Evolutionary conservation across 768 basidiomycete species (phyloP).

Genomic region (Termitomyces sp.): DNA sequence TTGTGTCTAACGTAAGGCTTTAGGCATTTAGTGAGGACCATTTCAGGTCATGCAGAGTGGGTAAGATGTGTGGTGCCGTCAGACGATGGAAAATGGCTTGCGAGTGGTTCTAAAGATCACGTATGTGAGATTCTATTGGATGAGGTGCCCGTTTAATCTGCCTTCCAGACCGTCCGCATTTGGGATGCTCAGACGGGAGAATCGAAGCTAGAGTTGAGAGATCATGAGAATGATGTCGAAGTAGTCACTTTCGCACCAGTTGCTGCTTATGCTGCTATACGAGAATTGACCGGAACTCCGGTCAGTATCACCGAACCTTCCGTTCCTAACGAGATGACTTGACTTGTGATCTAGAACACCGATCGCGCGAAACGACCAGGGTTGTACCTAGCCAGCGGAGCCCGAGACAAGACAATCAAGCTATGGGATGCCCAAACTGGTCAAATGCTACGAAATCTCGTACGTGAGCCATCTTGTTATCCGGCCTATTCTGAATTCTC

Average conservation of each 20-base stretch:
- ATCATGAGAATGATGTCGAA: conserved; percentile 86
- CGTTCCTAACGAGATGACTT: conserved; percentile 6
- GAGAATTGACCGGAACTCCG: conserved; percentile 69
- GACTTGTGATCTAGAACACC: conserved; percentile 33
- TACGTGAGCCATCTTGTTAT: conserved; percentile 25
- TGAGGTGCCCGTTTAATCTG: not conserved
- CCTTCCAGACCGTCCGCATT: conserved; percentile 63
- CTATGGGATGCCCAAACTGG: conserved; percentile 87
- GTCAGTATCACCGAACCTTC: conserved; percentile 31
- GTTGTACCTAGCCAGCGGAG: conserved; percentile 71
- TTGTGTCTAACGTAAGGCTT: conserved; percentile 1
- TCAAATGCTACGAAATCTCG: conserved; percentile 73
- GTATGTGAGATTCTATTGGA: conserved; percentile 34
- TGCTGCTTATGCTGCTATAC: conserved; percentile 67
- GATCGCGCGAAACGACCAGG: conserved; percentile 47
- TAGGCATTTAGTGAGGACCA: conserved; percentile 73
- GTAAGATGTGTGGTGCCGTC: conserved; percentile 65
- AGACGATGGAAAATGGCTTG: conserved; percentile 66
- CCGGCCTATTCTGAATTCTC: conserved; percentile 3
- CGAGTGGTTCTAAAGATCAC: conserved; percentile 86
- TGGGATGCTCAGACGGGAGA: conserved; percentile 73
- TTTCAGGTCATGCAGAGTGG: conserved; percentile 81
- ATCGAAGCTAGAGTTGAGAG: conserved; percentile 76
- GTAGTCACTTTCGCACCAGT: conserved; percentile 76
- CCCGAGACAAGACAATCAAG: conserved; percentile 88